Evolutionary conservation across 768 basidiomycete species (phyloP).

Genomic region (Auricularia cornea): DNA sequence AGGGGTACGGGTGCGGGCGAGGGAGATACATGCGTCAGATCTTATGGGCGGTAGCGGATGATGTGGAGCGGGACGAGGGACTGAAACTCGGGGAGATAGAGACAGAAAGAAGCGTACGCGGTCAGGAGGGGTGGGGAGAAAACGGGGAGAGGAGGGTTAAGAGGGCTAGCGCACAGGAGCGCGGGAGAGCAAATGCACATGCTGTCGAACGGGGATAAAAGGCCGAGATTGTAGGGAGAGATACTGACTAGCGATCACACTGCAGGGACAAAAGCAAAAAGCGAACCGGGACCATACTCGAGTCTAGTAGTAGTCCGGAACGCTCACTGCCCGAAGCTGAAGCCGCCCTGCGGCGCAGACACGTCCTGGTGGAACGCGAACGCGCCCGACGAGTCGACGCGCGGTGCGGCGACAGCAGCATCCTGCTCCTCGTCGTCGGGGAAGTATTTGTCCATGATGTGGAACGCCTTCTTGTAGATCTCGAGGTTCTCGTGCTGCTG

Average conservation of each 20-base stretch:
- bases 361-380: constrained; percentile 35
- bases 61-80: background rate
- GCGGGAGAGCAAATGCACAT: background rate
- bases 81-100: background rate
- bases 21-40: background rate
- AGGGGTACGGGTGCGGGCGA: background rate
- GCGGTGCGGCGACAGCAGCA: constrained; percentile 63
- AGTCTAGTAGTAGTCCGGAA: background rate
- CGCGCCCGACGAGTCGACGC: constrained; percentile 62
- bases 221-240: background rate
- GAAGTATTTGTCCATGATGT: constrained; percentile 98
- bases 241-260: background rate
- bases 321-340: constrained; percentile 71
- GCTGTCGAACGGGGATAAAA: background rate
- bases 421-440: constrained; percentile 94
- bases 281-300: background rate
- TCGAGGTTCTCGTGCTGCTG: constrained; percentile 99
- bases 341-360: constrained; percentile 56
- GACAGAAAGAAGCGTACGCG: no score
- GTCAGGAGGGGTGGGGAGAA: background rate
- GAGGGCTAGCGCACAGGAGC: background rate
- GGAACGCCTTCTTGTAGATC: constrained; percentile 99
- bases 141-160: background rate
- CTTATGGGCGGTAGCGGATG: background rate
- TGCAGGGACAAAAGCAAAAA: background rate